Evolutionary conservation across 805 yeast genomes (phyloP), one percentile per base, ranked within the genome.

Genomic region (Blastobotrys americana): DNA sequence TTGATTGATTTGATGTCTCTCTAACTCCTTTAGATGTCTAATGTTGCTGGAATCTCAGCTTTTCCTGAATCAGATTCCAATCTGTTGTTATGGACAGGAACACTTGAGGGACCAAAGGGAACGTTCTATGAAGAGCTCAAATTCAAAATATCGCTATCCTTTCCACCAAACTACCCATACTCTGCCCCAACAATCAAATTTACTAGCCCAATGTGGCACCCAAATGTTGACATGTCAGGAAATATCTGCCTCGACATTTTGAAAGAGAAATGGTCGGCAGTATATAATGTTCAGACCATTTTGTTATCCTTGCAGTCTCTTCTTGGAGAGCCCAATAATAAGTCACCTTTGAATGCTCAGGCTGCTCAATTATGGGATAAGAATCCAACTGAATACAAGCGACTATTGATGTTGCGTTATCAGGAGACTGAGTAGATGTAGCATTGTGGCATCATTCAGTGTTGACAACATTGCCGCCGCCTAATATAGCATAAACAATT

Each of bases 241-340:
- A 72, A 76, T 49, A 80, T 79, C 47, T 79, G 84, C 51, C 65
- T 78, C 37, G 82, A 78, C 57, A 78, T 79, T 43, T 66, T 79
- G 58, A 77, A 78, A 57, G 82, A 77, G 42, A 69, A 77, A 50
- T 79, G 84, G 84, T 71, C 78, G 42, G 82, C 80, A 1, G 73
- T 77, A 6, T 77, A 76, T 60, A 76, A 77, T 51, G 78, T 79
- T 8, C 80, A 76, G 61, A 74, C 80, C 39, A 73, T 78, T 43
- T 64, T 78, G 54, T 64, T 79, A 44, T 74, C 81, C 19, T 63
- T 78, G 48, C 80, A 79, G 58, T 70, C 78, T 19, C 64, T 78
- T 59, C 67, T 79, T 50, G 82, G 77, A 20, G 82, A 77, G 62
- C 84, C 84, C 36, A 79, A 80, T 58, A 75, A 72, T 55, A 65